Conservation (phyloP, 2,329 filamentous ascomycete species). For the Alternaria atra region DNA sequence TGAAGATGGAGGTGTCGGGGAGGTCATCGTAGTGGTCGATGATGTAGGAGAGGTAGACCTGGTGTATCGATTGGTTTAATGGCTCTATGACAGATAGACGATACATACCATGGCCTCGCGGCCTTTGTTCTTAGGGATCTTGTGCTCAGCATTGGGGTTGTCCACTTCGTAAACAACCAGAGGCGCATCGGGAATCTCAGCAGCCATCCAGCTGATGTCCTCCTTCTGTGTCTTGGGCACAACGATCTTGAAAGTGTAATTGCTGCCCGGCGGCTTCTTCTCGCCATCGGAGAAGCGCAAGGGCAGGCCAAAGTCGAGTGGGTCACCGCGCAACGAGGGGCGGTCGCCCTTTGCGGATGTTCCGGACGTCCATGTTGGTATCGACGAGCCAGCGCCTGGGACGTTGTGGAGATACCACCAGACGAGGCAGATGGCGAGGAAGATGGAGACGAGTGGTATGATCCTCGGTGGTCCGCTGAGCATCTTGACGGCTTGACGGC, state of each 20-base stretch:
- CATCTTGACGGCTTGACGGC: constrained; percentile 36
- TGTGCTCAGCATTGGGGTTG: constrained; percentile 58
- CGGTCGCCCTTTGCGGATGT: constrained; percentile 12
- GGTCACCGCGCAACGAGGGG: constrained; percentile 32
- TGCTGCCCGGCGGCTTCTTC: constrained; percentile 45
- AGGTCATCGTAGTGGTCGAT: constrained; percentile 69
- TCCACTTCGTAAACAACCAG: constrained; percentile 63
- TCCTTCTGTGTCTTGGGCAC: constrained; percentile 51
- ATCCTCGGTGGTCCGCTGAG: constrained; percentile 48
- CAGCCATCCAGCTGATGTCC: constrained; percentile 48
- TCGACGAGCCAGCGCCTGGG: constrained; percentile 18
- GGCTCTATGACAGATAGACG: neutral
- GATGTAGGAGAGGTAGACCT: constrained; percentile 67
- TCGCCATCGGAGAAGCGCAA: constrained; percentile 43
- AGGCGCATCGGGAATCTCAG: constrained; percentile 46
- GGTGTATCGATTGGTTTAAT: constrained; percentile 15
- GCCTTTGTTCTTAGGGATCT: constrained; percentile 67
- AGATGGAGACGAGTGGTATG: constrained; percentile 38
- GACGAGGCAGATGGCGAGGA: constrained; percentile 36
- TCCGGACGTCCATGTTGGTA: constrained; percentile 26
- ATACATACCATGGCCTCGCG: constrained; percentile 64
- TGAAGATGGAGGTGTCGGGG: constrained; percentile 67
- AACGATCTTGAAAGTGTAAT: constrained; percentile 49
- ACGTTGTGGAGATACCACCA: constrained; percentile 43
- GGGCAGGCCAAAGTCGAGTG: constrained; percentile 49